Evolutionary conservation across 2,329 filamentous ascomycete species (phyloP).

Genomic region (Macrophomina pseudophaseolina): DNA sequence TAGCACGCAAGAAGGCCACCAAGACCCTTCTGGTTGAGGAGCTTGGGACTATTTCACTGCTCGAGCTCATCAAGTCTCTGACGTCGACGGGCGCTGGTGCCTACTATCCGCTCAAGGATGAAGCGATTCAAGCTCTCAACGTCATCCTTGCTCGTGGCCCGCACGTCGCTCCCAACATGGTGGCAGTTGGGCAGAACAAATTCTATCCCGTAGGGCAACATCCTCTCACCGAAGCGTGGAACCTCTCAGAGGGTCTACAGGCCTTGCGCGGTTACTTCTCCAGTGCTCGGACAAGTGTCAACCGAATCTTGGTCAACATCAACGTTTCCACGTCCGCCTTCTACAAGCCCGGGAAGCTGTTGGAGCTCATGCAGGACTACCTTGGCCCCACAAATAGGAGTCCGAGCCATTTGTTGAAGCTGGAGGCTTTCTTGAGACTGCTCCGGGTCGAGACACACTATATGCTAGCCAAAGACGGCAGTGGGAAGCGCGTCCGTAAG

Average conservation of each 20-base stretch:
- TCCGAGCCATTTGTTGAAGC: slow-evolving; percentile 19
- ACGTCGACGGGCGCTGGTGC: slow-evolving; percentile 42
- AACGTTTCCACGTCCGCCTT: slow-evolving; percentile 67
- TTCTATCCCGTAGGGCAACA: slow-evolving; percentile 51
- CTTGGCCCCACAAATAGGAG: slow-evolving; percentile 28
- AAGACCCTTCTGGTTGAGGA: slow-evolving; percentile 33
- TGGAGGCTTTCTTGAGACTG: slow-evolving; percentile 42
- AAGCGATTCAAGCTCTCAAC: slow-evolving; percentile 64
- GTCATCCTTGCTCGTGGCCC: slow-evolving; percentile 59
- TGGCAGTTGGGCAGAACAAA: slow-evolving; percentile 59
- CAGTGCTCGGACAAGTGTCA: slow-evolving; percentile 64
- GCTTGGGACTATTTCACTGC: slow-evolving; percentile 35
- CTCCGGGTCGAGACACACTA: slow-evolving; percentile 49
- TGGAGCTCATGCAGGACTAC: slow-evolving; percentile 37
- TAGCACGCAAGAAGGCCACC: slow-evolving; percentile 33
- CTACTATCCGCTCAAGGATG: slow-evolving; percentile 51
- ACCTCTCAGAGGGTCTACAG: slow-evolving; percentile 59
- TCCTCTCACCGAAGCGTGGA: slow-evolving; percentile 44
- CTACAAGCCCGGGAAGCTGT: slow-evolving; percentile 55
- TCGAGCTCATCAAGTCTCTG: slow-evolving; percentile 53
- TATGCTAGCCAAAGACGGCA: slow-evolving; percentile 42
- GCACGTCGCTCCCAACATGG: slow-evolving; percentile 48
- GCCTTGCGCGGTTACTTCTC: slow-evolving; percentile 67
- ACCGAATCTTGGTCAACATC: slow-evolving; percentile 64
- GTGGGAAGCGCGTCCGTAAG: slow-evolving; percentile 42